Evolutionary conservation across 169 alveolate genomes (phyloP).

Genomic region (Cryptosporidium viatorum): DNA sequence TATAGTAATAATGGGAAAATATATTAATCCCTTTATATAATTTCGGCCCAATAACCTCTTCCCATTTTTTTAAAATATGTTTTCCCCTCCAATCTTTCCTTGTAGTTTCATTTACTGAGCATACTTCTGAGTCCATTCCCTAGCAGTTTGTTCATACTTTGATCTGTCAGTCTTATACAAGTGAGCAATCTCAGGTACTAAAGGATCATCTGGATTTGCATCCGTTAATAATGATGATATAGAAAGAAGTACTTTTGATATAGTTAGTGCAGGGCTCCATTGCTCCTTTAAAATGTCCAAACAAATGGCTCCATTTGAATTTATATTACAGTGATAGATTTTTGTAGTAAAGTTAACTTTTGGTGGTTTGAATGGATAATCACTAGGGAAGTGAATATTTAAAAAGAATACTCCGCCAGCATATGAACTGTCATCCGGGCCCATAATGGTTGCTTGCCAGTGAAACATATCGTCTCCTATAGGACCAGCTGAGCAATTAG

Average conservation of each 20-base stretch:
- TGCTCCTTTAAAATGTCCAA: slow-evolving; percentile 97
- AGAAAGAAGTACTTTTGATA: slow-evolving; percentile 96
- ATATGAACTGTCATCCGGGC: slow-evolving; percentile 98
- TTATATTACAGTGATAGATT: slow-evolving; percentile 98
- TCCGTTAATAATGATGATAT: slow-evolving; percentile 98
- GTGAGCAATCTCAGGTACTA: slow-evolving; percentile 99
- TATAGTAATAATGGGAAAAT: neutral
- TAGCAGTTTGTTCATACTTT: slow-evolving; percentile 95
- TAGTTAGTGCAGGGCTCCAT: slow-evolving; percentile 99
- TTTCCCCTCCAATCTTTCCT: neutral
- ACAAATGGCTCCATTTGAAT: slow-evolving; percentile 97
- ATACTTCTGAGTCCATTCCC: slow-evolving; percentile 98
- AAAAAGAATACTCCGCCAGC: slow-evolving; percentile 98
- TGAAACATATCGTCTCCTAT: slow-evolving; percentile 97
- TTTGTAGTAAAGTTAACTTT: slow-evolving; percentile 96
- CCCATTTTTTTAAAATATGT: neutral
- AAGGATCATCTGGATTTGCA: slow-evolving; percentile 98
- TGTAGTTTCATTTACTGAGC: slow-evolving; percentile 86
- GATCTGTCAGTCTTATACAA: slow-evolving; percentile 93
- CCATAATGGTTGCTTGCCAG: slow-evolving; percentile 99
- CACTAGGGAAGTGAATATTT: slow-evolving; percentile 98
- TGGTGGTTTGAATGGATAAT: slow-evolving; percentile 99
- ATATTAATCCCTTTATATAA: neutral
- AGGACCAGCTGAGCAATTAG: slow-evolving; percentile 98
- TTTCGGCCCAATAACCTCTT: neutral